Percentiles rank a stretch among this genome's conserved stretches.
These are phyloP conservation scores for Gliomastix tumulicola DNA, from an alignment of 2,329 filamentous ascomycete species.

Conservation along the genomic window DNA sequence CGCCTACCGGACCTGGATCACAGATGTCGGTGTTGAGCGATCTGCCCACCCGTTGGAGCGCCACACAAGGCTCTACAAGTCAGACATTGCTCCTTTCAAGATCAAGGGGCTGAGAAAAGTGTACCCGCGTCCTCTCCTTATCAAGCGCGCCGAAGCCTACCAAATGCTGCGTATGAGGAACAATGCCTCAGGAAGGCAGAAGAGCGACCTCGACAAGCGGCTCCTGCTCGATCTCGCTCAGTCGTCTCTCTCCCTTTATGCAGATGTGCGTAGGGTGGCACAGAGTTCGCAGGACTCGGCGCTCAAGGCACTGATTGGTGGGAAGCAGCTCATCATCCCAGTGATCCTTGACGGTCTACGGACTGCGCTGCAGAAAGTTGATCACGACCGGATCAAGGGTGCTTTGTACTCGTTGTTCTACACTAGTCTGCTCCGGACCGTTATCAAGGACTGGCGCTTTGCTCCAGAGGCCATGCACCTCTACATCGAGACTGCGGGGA, in stretches of 20 bases:
- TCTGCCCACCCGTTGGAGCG: constrained; percentile 91
- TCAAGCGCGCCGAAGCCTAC: constrained; percentile 90
- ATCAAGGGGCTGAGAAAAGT: constrained; percentile 86
- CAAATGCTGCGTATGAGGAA: constrained; percentile 91
- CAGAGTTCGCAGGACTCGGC: constrained; percentile 91
- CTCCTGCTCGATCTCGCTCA: constrained; percentile 82
- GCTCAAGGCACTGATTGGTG: constrained; percentile 82
- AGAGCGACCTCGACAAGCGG: constrained; percentile 82
- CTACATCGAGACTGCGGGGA: constrained; percentile 82
- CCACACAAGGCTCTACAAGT: constrained; percentile 74
- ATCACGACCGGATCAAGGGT: constrained; percentile 91
- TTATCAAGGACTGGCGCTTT: constrained; percentile 90
- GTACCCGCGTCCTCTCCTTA: constrained; percentile 86
- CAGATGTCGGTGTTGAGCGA: constrained; percentile 92
- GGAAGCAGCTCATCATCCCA: constrained; percentile 82
- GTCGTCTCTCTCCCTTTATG: constrained; percentile 85
- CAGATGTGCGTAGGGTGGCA: constrained; percentile 89
- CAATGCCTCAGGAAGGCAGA: constrained; percentile 80
- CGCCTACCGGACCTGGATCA: constrained; percentile 93
- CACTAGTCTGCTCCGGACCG: constrained; percentile 79
- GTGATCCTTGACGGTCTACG: constrained; percentile 75
- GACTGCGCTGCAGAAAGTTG: constrained; percentile 68
- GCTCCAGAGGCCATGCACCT: constrained; percentile 82
- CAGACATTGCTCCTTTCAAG: constrained; percentile 88
- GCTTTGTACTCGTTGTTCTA: constrained; percentile 87